phyloP scores from a whole-genome alignment of 2,329 filamentous ascomycete species.

The Pseudogymnoascus sp. region DNA sequence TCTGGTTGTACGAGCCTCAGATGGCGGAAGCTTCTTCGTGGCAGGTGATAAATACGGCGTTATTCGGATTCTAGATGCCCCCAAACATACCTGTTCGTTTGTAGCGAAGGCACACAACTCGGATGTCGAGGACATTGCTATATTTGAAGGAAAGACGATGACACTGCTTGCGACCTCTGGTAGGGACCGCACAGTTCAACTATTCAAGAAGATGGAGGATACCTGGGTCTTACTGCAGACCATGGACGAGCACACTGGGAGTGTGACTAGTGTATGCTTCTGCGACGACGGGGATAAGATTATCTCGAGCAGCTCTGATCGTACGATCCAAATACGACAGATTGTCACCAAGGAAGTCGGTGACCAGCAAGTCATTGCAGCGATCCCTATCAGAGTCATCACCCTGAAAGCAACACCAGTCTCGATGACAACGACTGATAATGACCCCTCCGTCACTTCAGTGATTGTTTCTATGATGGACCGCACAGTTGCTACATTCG shows the following conservation, averaged over 20 bases:
- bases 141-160: slow-evolving; percentile 53
- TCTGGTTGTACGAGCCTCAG: slow-evolving; percentile 50
- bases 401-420: slow-evolving; percentile 79
- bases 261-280: slow-evolving; percentile 71
- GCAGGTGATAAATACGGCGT: slow-evolving; percentile 83
- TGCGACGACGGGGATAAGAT: slow-evolving; percentile 56
- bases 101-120: slow-evolving; percentile 79
- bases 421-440: slow-evolving; percentile 63
- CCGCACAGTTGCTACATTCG: slow-evolving; percentile 51
- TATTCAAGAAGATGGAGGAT: slow-evolving; percentile 58
- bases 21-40: slow-evolving; percentile 58
- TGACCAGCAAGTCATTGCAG: slow-evolving; percentile 56
- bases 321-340: slow-evolving; percentile 77
- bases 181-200: slow-evolving; percentile 82
- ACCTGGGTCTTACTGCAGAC: slow-evolving; percentile 78
- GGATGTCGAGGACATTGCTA: slow-evolving; percentile 73
- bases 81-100: slow-evolving; percentile 43
- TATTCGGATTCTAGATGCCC: slow-evolving; percentile 56
- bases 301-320: slow-evolving; percentile 80
- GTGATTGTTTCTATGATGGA: slow-evolving; percentile 53
- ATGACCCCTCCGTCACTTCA: slow-evolving; percentile 29
- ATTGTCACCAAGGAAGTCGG: slow-evolving; percentile 61
- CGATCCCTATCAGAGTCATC: slow-evolving; percentile 67
- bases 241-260: slow-evolving; percentile 80
- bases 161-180: slow-evolving; percentile 74